Evolutionary conservation across 441 rosid genomes (phyloP).

Genomic region (Eruca vesicaria): DNA sequence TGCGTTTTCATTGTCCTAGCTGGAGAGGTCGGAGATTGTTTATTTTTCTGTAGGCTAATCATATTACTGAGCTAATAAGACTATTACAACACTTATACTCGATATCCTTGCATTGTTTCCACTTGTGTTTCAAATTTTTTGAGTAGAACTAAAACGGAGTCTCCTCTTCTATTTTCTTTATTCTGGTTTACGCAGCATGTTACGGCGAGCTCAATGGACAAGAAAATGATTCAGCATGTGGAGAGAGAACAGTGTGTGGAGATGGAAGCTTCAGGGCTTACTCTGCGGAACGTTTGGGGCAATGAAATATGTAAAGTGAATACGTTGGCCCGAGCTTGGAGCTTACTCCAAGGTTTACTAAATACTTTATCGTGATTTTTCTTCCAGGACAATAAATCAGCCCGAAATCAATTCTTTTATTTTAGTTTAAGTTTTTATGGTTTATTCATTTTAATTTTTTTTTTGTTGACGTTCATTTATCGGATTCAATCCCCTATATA

Average conservation of each 20-base stretch:
- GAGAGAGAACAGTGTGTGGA: conserved; percentile 48
- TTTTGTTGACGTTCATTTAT: not conserved
- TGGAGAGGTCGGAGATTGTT: not conserved
- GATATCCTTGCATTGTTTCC: not conserved
- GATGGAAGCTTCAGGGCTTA: conserved; percentile 38
- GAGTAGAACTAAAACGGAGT: not conserved
- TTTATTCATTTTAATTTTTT: not conserved
- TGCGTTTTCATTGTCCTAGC: not conserved
- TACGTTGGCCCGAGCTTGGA: conserved; percentile 56
- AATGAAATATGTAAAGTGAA: conserved; percentile 46
- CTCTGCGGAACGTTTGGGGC: conserved; percentile 65
- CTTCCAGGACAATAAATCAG: not conserved
- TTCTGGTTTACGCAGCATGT: conserved; percentile 50
- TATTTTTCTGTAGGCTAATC: not conserved
- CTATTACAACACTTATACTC: not conserved
- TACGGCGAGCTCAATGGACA: conserved; percentile 48
- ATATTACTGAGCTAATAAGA: no score
- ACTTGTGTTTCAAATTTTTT: not conserved
- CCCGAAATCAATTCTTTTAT: not conserved
- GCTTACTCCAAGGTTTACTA: conserved; percentile 44
- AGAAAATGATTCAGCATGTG: conserved; percentile 37
- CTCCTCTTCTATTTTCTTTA: not conserved
- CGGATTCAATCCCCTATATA: no score
- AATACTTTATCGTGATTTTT: conserved; percentile 23
- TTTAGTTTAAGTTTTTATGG: not conserved